These are phyloP conservation scores for Rubus idaeus DNA, from an alignment of 306 rosid genomes.

Conservation along the genomic window DNA sequence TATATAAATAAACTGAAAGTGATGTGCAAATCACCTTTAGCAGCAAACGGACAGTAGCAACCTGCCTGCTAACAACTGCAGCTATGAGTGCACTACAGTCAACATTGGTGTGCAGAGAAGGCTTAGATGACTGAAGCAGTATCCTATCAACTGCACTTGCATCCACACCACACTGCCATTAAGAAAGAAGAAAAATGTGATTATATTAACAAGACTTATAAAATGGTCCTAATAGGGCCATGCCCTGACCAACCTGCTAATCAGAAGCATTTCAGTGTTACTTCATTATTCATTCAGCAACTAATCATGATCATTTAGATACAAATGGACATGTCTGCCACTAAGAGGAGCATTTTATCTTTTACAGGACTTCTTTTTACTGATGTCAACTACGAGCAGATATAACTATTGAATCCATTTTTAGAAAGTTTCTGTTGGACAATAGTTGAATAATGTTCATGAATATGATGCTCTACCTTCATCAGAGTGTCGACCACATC, in stretches of 20 bases:
- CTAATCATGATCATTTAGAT: neutral
- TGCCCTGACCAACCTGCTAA: neutral
- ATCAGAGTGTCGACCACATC: conserved; percentile 65
- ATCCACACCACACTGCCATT: conserved; percentile 80
- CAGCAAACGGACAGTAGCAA: conserved; percentile 61
- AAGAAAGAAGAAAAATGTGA: conserved; percentile 13
- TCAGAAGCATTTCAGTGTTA: neutral
- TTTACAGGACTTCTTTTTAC: neutral
- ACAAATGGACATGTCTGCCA: neutral
- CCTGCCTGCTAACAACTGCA: conserved; percentile 87
- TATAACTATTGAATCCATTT: neutral
- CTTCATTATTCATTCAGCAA: neutral
- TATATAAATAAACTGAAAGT: conserved; percentile 13
- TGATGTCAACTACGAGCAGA: neutral
- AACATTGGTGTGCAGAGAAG: conserved; percentile 79
- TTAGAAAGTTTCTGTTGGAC: neutral
- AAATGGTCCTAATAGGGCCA: neutral
- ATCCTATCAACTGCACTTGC: conserved; percentile 60
- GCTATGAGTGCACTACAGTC: conserved; percentile 84
- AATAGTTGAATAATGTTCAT: neutral
- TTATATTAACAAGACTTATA: conserved; percentile 17
- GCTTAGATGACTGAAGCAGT: conserved; percentile 81
- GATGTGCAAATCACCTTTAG: conserved; percentile 56
- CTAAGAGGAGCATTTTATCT: neutral
- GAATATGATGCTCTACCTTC: conserved; percentile 44